Evolutionary conservation across 1,139 yeast species (phyloP).

Genomic region (Trichomonascaceae sp.): DNA sequence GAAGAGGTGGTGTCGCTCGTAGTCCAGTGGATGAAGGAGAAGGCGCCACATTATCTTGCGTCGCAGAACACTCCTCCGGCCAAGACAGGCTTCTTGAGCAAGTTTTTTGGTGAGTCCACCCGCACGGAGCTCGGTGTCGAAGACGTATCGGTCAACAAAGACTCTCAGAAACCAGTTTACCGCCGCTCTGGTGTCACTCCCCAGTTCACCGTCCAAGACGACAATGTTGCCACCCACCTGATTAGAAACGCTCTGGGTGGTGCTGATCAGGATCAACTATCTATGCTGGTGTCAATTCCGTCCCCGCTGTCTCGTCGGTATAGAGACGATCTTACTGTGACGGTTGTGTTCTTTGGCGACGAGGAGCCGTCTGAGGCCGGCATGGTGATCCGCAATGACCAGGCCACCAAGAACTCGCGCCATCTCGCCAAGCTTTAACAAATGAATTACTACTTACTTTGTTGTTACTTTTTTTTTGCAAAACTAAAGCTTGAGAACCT

Average conservation of each 20-base stretch:
- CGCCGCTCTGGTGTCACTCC: slow-evolving; percentile 24
- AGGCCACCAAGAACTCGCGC: slow-evolving; percentile 17
- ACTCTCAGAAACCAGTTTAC: slow-evolving; percentile 42
- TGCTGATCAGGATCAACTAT: slow-evolving; percentile 66
- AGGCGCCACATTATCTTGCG: slow-evolving; percentile 37
- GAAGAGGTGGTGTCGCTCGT: slow-evolving; percentile 90
- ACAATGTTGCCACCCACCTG: slow-evolving; percentile 82
- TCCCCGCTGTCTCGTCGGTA: slow-evolving; percentile 83
- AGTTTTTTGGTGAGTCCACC: slow-evolving; percentile 10
- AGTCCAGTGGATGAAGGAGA: slow-evolving; percentile 83
- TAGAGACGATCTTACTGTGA: slow-evolving; percentile 91
- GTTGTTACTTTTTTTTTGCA: background rate
- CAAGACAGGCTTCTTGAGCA: slow-evolving; percentile 7
- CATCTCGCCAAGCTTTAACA: slow-evolving; percentile 9
- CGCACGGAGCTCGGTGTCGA: slow-evolving; percentile 15
- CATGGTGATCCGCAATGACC: slow-evolving; percentile 19
- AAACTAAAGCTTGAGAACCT: slow-evolving; percentile 28
- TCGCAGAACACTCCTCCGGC: slow-evolving; percentile 1
- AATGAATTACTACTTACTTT: slow-evolving; percentile 1
- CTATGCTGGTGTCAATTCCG: slow-evolving; percentile 86
- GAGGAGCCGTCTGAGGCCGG: slow-evolving; percentile 18
- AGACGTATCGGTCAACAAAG: slow-evolving; percentile 31
- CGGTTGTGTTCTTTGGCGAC: slow-evolving; percentile 83
- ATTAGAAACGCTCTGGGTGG: slow-evolving; percentile 92
- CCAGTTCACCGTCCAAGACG: slow-evolving; percentile 51